A percentile compares a stretch with the other conserved stretches of the same genome.
These are phyloP conservation scores for Pisolithus thermaeus DNA, from an alignment of 1,284 basidiomycete species.

Conservation along the genomic window DNA sequence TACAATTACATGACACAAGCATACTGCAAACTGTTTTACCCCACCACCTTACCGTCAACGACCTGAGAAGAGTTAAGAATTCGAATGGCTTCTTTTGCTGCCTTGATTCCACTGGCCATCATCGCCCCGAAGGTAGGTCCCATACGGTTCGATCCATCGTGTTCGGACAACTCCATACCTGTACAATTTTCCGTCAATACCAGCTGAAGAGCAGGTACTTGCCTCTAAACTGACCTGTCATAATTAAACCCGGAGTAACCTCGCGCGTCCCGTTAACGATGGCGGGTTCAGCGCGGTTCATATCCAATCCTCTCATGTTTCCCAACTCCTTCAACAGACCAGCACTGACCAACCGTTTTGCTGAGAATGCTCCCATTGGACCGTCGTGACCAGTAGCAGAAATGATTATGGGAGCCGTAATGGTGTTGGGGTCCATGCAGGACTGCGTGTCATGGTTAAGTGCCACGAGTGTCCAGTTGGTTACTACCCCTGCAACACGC, in stretches of 20 bases:
- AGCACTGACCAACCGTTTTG: conserved; percentile 75
- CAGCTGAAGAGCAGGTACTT: background rate
- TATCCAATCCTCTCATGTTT: conserved; percentile 77
- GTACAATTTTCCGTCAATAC: conserved; percentile 6
- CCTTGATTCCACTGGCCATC: conserved; percentile 77
- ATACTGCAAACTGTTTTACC: conserved; percentile 20
- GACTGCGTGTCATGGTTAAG: conserved; percentile 79
- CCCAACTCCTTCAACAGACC: conserved; percentile 75
- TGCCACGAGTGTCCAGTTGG: conserved; percentile 82
- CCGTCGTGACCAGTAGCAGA: conserved; percentile 75
- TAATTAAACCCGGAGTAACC: conserved; percentile 74
- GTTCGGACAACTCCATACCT: conserved; percentile 84
- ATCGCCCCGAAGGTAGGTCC: conserved; percentile 80
- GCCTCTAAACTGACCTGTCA: conserved; percentile 47
- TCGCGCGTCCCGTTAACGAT: conserved; percentile 78
- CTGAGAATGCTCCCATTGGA: conserved; percentile 82
- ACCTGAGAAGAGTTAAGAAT: conserved; percentile 56
- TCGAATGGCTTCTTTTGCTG: conserved; percentile 68
- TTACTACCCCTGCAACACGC: conserved; percentile 79
- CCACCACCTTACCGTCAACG: conserved; percentile 62
- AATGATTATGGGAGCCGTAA: conserved; percentile 73
- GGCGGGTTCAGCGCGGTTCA: conserved; percentile 73
- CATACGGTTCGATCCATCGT: conserved; percentile 79
- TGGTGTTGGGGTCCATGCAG: conserved; percentile 86
- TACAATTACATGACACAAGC: background rate